These are phyloP conservation scores for Leccinum arenicola DNA, from an alignment of 768 basidiomycete species.

Conservation along the genomic window DNA sequence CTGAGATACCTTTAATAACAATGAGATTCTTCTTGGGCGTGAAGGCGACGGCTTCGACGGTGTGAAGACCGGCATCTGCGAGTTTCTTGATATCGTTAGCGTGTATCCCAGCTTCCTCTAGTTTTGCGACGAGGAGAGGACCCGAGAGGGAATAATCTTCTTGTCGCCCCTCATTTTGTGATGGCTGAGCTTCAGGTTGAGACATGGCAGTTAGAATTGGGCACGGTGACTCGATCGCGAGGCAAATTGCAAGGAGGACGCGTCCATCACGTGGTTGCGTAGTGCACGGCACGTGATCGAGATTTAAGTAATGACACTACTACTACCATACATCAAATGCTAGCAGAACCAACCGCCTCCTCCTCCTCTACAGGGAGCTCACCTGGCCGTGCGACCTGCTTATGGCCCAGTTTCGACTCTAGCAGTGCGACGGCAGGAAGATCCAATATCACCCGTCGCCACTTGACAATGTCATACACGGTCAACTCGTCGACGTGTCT, in stretches of 20 bases:
- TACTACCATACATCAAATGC: conserved; percentile 1
- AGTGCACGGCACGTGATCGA: conserved; percentile 3
- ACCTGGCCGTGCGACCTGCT: conserved; percentile 1
- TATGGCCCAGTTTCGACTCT: conserved; percentile 59
- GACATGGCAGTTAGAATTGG: conserved; percentile 29
- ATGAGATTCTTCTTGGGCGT: conserved; percentile 92
- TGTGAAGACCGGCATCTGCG: conserved; percentile 85
- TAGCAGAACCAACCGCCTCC: background rate
- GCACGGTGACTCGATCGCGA: background rate
- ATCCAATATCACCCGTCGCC: conserved; percentile 81
- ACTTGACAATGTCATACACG: conserved; percentile 82
- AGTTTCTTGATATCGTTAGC: conserved; percentile 95
- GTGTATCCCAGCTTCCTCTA: conserved; percentile 86
- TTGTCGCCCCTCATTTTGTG: conserved; percentile 48
- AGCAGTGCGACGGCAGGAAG: conserved; percentile 77
- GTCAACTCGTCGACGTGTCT: conserved; percentile 62
- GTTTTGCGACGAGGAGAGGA: conserved; percentile 81
- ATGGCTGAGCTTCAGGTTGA: conserved; percentile 35
- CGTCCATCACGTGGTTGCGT: conserved; percentile 29
- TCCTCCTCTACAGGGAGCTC: conserved; percentile 8
- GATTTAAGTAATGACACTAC: background rate
- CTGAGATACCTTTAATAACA: conserved; percentile 94
- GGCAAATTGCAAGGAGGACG: conserved; percentile 14
- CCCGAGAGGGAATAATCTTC: conserved; percentile 62
- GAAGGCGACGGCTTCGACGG: conserved; percentile 93